Evolutionary conservation across 179 eudicot species (phyloP), one percentile per base, ranked within the genome.

Genomic region (Beta lomatogona): DNA sequence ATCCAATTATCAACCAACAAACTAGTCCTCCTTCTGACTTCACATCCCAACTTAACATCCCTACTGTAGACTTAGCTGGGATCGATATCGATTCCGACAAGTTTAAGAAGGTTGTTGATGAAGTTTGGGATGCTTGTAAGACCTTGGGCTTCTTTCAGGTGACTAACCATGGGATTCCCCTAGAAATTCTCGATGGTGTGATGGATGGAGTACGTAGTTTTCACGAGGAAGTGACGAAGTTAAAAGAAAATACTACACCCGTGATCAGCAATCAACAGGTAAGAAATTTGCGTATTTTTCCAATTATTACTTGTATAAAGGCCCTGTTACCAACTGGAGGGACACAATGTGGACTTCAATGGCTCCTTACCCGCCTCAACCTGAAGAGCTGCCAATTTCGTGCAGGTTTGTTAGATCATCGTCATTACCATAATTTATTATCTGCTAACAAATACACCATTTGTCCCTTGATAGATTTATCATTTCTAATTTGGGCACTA

Each of bases 81-180:
- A 22, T 63, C 36, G 67, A 63, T 5, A 63, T n/a, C 31, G 67
- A 63, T 22, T 12, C 31, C 3, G 21, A 22, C 6, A 63, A 11
- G 67, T 3, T 22, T 3, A 22, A 21, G 31, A n/a, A 22, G 8
- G 36, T 63, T 6, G 36, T 63, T 2, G 31, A 36, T 12, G 13
- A 78, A 25, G 58, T 78, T 8, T 46, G 65, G 21, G 79, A 81
- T 19, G 83, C 83, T n/a, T 81, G 65, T 54, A 65, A 75, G 68
- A 73, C 41, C 15, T 81, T 79, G 83, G 83, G 83, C 13, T 81
- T 81, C 69, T 79, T 79, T 45, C 82, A 71, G 48, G 66, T 79
- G 66, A 45, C 71, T 55, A 79, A 71, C 76, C 82, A 79, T 25
- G 82, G 76, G 0, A 46, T 79, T 52, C 70, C 82, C 7, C 67